phyloP scores from a whole-genome alignment of 2,329 filamentous ascomycete species.

The Juglanconis sp. region DNA sequence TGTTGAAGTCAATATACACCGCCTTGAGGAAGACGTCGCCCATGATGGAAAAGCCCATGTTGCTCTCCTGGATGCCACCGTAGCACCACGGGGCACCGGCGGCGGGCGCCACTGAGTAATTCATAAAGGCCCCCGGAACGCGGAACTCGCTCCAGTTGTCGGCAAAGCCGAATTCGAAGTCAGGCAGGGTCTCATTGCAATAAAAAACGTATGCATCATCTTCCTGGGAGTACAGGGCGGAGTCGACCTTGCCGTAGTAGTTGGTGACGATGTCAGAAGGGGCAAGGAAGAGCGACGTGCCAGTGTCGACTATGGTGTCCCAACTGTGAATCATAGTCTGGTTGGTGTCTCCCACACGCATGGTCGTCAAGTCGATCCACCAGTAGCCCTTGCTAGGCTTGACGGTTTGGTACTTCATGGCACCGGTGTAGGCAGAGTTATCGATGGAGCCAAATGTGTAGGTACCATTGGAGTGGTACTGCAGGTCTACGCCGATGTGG shows the following conservation, averaged over 20 bases:
- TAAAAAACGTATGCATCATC: slow-evolving; percentile 51
- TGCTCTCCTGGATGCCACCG: slow-evolving; percentile 66
- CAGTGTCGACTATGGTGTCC: slow-evolving; percentile 64
- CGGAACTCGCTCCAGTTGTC: slow-evolving; percentile 40
- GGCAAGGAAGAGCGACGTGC: slow-evolving; percentile 64
- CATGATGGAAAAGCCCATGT: slow-evolving; percentile 59
- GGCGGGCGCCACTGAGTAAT: slow-evolving; percentile 45
- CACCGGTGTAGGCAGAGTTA: slow-evolving; percentile 33
- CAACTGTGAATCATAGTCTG: slow-evolving; percentile 38
- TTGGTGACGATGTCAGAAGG: slow-evolving; percentile 51
- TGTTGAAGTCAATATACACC: slow-evolving; percentile 70
- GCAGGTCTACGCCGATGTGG: slow-evolving; percentile 50
- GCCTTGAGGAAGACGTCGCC: slow-evolving; percentile 79
- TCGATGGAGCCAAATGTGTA: slow-evolving; percentile 53
- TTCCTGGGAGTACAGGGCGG: slow-evolving; percentile 45
- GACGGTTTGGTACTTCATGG: slow-evolving; percentile 44
- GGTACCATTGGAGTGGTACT: slow-evolving; percentile 42
- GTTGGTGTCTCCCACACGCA: slow-evolving; percentile 31
- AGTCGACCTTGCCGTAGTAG: slow-evolving; percentile 57
- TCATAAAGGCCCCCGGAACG: slow-evolving; percentile 48
- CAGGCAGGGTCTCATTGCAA: slow-evolving; percentile 48
- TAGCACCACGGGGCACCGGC: slow-evolving; percentile 56
- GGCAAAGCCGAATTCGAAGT: slow-evolving; percentile 48
- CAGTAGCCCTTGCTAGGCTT: slow-evolving; percentile 50
- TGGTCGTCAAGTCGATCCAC: slow-evolving; percentile 33